Conservation (phyloP, 2,329 filamentous ascomycete species). For the Ophiognomonia clavigignenti-juglandacearum region DNA sequence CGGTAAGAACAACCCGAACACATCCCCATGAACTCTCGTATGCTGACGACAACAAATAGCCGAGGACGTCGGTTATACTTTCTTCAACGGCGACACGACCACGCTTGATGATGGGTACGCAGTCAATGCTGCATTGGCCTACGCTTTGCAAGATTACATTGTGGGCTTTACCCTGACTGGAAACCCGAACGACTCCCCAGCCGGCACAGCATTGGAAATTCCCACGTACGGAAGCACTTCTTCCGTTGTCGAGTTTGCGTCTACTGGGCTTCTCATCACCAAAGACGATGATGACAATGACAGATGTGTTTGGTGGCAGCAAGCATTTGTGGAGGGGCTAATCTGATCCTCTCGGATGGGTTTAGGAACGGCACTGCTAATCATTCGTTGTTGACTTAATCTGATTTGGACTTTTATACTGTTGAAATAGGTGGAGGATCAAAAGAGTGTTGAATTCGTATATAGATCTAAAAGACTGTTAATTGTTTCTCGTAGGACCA, state of each 20-base stretch:
- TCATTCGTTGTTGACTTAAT: background rate
- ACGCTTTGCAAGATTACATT: constrained; percentile 31
- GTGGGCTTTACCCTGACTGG: constrained; percentile 28
- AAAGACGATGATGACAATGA: constrained; percentile 25
- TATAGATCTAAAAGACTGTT: too few relatives aligned
- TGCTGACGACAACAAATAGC: constrained; percentile 12
- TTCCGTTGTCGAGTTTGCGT: constrained; percentile 18
- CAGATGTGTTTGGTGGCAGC: constrained; percentile 29
- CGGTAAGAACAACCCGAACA: constrained; percentile 41
- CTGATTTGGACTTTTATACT: background rate
- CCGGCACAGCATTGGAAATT: constrained; percentile 15
- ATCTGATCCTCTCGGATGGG: constrained; percentile 10
- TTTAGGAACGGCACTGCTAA: too few relatives aligned
- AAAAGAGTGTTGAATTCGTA: too few relatives aligned
- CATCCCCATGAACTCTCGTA: background rate
- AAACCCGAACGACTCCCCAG: constrained; percentile 22
- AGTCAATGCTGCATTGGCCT: constrained; percentile 27
- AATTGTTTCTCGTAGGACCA: too few relatives aligned
- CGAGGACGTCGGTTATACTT: constrained; percentile 47
- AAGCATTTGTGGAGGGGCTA: constrained; percentile 22
- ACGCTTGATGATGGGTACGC: constrained; percentile 20
- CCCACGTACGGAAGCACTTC: constrained; percentile 21
- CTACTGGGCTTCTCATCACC: constrained; percentile 12
- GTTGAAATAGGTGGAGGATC: too few relatives aligned
- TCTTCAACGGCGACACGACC: constrained; percentile 36